Evolutionary conservation across 2,329 filamentous ascomycete species (phyloP), one percentile per base, ranked within the genome.

Genomic region (Cercospora sp.): DNA sequence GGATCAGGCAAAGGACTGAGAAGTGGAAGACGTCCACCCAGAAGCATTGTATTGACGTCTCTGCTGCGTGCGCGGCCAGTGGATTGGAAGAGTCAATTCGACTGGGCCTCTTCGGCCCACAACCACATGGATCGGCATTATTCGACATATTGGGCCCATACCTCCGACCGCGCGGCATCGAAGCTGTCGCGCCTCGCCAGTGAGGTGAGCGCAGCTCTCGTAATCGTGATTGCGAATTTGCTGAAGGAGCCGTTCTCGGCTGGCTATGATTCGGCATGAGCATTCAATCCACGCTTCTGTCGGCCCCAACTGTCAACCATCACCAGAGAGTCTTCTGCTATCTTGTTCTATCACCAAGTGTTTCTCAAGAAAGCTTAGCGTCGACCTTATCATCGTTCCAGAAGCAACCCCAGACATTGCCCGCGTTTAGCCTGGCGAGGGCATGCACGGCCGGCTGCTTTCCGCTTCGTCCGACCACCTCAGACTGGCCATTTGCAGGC

Each of bases 1-100:
- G 7, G 58, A 63, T 26, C 60, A 60, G 63, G 18, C 61, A n/a
- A 28, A 57, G 39, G 63, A 65, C 26, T 65, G 66, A 39, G 45
- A 28, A 18, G 18, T 55, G 16, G 18, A 31, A 3, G 3, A 20
- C 8, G 23, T 30, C 42, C 16, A 18, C 26, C 36, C 16, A 31
- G n/a, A n/a, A n/a, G n/a, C n/a, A 12, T 16, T 5, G 16, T 20
- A 42, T 16, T 42, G 20, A 26, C 6, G 1, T 53, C 18, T 23
- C 10, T 53, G 20, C 48, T 1, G 20, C 5, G 48, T n/a, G 6
- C 13, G 48, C 7, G 48, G 20, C 13, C 48, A 55, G 48, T 28
- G 48, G 23, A n/a, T n/a, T n/a, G 8, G 26, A 28, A 12, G 23
- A 28, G 23, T 8, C 20, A n/a, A 55, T 6, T 30, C 13, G 12